These are phyloP conservation scores for Malus fusca DNA, from an alignment of 306 rosid species.

Conservation along the genomic window DNA sequence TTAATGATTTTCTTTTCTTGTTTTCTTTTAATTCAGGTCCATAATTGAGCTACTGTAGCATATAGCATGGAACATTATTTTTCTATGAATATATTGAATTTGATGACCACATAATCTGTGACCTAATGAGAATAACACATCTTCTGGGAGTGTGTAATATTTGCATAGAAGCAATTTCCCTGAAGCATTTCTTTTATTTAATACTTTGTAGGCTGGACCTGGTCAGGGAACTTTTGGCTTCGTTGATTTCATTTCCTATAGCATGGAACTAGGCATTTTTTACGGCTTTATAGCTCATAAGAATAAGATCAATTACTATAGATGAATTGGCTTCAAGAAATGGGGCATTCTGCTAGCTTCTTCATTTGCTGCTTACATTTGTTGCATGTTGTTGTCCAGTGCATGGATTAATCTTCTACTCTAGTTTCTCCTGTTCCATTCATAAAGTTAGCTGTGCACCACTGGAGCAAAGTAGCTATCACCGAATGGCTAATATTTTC, in stretches of 20 bases:
- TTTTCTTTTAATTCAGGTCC: neutral
- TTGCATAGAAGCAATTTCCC: neutral
- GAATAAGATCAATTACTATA: neutral
- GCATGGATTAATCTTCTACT: neutral
- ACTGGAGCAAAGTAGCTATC: neutral
- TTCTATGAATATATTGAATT: neutral
- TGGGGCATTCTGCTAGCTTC: neutral
- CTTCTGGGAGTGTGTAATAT: neutral
- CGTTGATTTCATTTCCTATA: neutral
- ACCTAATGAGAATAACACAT: neutral
- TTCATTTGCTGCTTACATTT: neutral
- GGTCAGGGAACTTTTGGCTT: neutral
- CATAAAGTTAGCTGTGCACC: neutral
- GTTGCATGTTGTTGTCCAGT: neutral
- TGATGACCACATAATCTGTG: neutral
- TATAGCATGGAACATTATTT: neutral
- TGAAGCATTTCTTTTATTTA: neutral
- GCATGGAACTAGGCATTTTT: neutral
- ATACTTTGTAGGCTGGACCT: neutral
- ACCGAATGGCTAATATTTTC: slow-evolving; percentile 3
- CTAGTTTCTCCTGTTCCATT: neutral
- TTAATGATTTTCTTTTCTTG: neutral
- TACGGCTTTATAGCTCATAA: neutral
- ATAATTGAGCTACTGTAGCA: neutral
- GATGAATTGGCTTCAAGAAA: neutral